A percentile compares a stretch with the other conserved stretches of the same genome.
Conservation (phyloP, 805 yeast species). For the Komagataella phaffii region DNA sequence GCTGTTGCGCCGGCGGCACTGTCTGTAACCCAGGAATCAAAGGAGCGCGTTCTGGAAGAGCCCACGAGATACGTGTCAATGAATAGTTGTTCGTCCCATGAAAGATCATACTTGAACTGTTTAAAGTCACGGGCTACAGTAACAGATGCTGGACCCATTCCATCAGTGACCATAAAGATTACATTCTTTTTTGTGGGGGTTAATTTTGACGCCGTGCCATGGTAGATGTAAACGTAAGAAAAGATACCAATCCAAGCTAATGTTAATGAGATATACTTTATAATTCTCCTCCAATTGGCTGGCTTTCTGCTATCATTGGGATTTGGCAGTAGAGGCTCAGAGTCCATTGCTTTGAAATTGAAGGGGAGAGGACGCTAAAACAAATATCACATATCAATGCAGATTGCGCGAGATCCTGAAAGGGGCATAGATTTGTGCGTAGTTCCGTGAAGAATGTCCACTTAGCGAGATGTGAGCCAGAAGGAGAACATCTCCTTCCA, state of each 20-base stretch:
- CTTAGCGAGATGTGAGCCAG: too few species aligned
- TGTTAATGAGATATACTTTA: not conserved
- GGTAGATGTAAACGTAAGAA: not conserved
- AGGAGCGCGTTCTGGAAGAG: constrained; percentile 72
- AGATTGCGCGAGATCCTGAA: too few species aligned
- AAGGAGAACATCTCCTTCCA: not conserved
- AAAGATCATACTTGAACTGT: constrained; percentile 43
- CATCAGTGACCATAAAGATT: constrained; percentile 84
- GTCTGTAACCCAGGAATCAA: constrained; percentile 70
- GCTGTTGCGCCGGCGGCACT: constrained; percentile 98
- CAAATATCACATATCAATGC: not conserved
- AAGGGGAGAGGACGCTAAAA: not conserved
- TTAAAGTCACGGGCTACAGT: constrained; percentile 67
- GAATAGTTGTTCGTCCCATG: constrained; percentile 39
- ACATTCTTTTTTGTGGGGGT: constrained; percentile 44
- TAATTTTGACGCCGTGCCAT: not conserved
- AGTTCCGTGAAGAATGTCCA: not conserved
- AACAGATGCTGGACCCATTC: constrained; percentile 88
- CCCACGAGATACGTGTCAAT: constrained; percentile 70
- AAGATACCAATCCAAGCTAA: not conserved
- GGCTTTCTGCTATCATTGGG: not conserved
- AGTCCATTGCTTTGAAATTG: not conserved
- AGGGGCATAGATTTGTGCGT: too few species aligned
- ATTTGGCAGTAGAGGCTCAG: constrained; percentile 6
- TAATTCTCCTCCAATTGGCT: not conserved